Evolutionary conservation across 306 rosid genomes (phyloP).

Genomic region (Abrus pulchellus): DNA sequence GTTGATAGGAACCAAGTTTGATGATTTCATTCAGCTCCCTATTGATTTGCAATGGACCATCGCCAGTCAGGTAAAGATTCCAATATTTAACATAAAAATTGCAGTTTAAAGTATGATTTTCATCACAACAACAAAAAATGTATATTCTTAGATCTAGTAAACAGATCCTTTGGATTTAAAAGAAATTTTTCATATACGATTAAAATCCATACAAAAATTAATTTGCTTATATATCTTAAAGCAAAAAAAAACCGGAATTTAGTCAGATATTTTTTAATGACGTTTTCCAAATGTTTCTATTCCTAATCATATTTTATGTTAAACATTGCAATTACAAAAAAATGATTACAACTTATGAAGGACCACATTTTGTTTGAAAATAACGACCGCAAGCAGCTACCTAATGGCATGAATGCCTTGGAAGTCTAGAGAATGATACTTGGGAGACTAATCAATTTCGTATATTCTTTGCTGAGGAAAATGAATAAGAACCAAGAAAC

Average conservation of each 20-base stretch:
- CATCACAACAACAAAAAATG: background rate
- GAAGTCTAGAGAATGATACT: slow-evolving; percentile 25
- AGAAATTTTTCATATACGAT: too few relatives aligned
- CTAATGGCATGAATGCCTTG: background rate
- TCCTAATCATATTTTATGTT: slow-evolving; percentile 3
- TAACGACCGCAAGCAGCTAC: slow-evolving; percentile 21
- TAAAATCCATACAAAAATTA: too few relatives aligned
- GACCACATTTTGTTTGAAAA: slow-evolving; percentile 22
- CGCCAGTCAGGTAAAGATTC: slow-evolving; percentile 78
- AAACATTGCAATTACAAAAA: background rate
- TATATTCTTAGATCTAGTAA: slow-evolving; percentile 10
- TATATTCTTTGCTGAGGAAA: slow-evolving; percentile 13
- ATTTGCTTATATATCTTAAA: background rate
- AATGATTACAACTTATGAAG: background rate
- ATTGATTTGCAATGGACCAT: slow-evolving; percentile 97
- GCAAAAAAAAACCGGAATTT: slow-evolving; percentile 4
- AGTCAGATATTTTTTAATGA: background rate
- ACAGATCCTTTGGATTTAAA: background rate
- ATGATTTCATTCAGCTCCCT: slow-evolving; percentile 97
- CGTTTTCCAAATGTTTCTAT: background rate
- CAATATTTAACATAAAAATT: background rate
- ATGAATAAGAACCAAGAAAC: slow-evolving; percentile 18
- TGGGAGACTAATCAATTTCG: slow-evolving; percentile 25
- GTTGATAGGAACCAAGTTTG: slow-evolving; percentile 92
- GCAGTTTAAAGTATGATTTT: background rate